A percentile compares a stretch with the other conserved stretches of the same genome.
phyloP scores from a whole-genome alignment of 148 eudicot species.

The Cornus suecica region DNA sequence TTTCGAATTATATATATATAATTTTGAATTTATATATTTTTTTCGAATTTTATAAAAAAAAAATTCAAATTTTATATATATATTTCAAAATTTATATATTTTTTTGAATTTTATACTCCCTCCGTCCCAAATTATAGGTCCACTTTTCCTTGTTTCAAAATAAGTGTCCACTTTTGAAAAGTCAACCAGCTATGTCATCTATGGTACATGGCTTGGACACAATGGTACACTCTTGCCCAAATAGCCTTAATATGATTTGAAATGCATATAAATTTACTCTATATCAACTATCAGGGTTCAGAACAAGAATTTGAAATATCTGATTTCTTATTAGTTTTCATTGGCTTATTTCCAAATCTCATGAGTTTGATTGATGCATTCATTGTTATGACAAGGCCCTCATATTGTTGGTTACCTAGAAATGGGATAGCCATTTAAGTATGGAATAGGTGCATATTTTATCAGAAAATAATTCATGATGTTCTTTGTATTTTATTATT shows the following conservation, averaged over 20 bases:
- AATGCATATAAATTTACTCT: not conserved
- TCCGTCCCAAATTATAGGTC: too few relatives aligned
- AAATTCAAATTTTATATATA: too few relatives aligned
- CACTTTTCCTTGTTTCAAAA: too few relatives aligned
- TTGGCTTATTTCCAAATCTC: not conserved
- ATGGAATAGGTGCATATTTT: not conserved
- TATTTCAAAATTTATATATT: too few relatives aligned
- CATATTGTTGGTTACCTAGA: not conserved
- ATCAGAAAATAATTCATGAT: not conserved
- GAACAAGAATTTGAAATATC: not conserved
- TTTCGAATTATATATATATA: too few relatives aligned
- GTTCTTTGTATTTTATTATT: not conserved
- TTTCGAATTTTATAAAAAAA: too few relatives aligned
- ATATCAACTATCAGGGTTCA: too few relatives aligned
- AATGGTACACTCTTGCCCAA: conserved; percentile 55
- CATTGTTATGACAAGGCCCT: not conserved
- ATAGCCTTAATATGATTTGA: not conserved
- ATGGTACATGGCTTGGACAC: conserved; percentile 77
- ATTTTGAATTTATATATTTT: too few relatives aligned
- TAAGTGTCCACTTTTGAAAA: too few relatives aligned
- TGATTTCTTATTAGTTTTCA: not conserved
- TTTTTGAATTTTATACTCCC: too few relatives aligned
- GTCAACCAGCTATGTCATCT: too few relatives aligned
- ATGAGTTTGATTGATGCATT: conserved; percentile 1
- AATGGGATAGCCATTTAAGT: not conserved